These are phyloP conservation scores for Neonectria neomacrospora DNA, from an alignment of 2,329 filamentous ascomycete genomes.

Conservation along the genomic window DNA sequence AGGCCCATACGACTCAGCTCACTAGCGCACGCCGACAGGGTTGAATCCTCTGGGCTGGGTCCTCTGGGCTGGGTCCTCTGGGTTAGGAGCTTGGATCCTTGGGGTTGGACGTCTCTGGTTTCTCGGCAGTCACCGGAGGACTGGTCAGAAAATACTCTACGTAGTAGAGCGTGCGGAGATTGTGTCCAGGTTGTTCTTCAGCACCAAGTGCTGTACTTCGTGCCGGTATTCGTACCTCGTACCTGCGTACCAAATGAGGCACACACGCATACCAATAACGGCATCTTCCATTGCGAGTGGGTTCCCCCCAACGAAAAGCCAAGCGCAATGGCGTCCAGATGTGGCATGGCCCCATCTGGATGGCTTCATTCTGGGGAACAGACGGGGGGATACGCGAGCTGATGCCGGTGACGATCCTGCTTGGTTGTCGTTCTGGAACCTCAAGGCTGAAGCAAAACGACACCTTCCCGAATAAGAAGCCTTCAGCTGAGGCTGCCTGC, in stretches of 20 bases:
- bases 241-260: background rate
- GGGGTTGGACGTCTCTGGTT: conserved; percentile 14
- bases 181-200: conserved; percentile 18
- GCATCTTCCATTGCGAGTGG: conserved; percentile 2
- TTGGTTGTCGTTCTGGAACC: conserved; percentile 30
- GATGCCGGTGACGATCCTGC: conserved; percentile 27
- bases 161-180: conserved; percentile 20
- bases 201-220: conserved; percentile 17
- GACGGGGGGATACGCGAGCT: conserved; percentile 23
- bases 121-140: conserved; percentile 27
- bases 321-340: conserved; percentile 13
- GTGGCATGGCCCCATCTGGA: conserved; percentile 24
- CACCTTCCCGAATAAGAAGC: conserved; percentile 32
- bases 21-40: conserved; percentile 35
- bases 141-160: conserved; percentile 16
- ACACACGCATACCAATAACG: conserved; percentile 1
- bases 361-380: conserved; percentile 32
- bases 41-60: conserved; percentile 10
- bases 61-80: background rate
- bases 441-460: conserved; percentile 33
- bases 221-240: background rate
- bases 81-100: background rate
- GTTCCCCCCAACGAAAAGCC: conserved; percentile 13
- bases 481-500: conserved; percentile 25
- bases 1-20: conserved; percentile 42